phyloP scores from a whole-genome alignment of 495 filamentous ascomycete species.

The Mytilinidion resinicola region DNA sequence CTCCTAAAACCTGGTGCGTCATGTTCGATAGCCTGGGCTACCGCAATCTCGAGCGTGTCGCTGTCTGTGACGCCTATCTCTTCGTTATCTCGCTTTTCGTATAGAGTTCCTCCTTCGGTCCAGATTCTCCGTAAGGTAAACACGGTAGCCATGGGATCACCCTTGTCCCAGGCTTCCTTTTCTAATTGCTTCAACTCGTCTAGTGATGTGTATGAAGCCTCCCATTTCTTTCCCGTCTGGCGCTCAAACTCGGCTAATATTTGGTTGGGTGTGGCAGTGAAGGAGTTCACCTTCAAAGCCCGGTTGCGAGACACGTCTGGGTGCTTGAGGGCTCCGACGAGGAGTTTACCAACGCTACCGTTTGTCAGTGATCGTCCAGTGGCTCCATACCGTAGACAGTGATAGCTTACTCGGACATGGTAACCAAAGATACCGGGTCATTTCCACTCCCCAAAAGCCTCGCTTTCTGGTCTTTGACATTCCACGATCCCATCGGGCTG shows the following conservation, averaged over 20 bases:
- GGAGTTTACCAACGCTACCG: slow-evolving; percentile 57
- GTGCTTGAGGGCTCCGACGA: slow-evolving; percentile 52
- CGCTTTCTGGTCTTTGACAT: slow-evolving; percentile 49
- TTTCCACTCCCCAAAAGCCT: slow-evolving; percentile 53
- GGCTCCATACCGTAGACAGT: neutral
- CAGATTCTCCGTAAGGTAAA: slow-evolving; percentile 61
- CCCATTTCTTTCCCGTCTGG: slow-evolving; percentile 53
- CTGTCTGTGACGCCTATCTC: slow-evolving; percentile 45
- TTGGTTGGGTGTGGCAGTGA: slow-evolving; percentile 55
- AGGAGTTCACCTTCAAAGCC: slow-evolving; percentile 63
- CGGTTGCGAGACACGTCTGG: slow-evolving; percentile 48
- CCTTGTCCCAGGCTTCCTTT: slow-evolving; percentile 48
- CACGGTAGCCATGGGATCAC: slow-evolving; percentile 47
- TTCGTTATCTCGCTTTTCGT: slow-evolving; percentile 60
- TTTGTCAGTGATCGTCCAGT: neutral
- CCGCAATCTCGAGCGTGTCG: slow-evolving; percentile 45
- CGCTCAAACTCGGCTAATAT: slow-evolving; percentile 61
- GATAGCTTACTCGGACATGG: slow-evolving; percentile 57
- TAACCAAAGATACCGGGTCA: slow-evolving; percentile 55
- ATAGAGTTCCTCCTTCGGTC: slow-evolving; percentile 65
- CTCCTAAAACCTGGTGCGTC: neutral
- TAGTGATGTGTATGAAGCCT: slow-evolving; percentile 49
- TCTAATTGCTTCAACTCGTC: slow-evolving; percentile 49
- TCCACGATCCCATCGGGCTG: slow-evolving; percentile 45
- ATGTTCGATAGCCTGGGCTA: slow-evolving; percentile 35